Conservation (phyloP, 192 early-diverging fungal genomes). For the Haplosporangium gracile region DNA sequence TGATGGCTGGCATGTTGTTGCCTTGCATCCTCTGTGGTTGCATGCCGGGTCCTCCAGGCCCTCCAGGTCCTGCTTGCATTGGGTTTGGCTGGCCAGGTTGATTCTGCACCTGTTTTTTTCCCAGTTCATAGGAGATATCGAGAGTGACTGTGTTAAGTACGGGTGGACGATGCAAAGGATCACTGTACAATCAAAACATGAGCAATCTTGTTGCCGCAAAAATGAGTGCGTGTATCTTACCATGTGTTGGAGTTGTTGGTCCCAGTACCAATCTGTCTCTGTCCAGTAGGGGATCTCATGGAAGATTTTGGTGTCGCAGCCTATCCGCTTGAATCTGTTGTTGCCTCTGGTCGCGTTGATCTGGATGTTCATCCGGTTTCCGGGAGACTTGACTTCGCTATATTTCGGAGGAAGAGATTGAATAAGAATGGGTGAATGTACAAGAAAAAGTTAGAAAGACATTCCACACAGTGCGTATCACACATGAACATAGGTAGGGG, state of each 20-base stretch:
- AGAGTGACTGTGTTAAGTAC: background rate
- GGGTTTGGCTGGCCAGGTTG: background rate
- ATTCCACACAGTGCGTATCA: background rate
- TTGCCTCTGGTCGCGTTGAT: slow-evolving; percentile 6
- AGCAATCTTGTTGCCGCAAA: background rate
- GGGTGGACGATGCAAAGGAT: background rate
- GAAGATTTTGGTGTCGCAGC: slow-evolving; percentile 63
- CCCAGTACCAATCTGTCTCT: slow-evolving; percentile 38
- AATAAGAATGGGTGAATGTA: too few species aligned
- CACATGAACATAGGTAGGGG: background rate
- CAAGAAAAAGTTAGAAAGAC: background rate
- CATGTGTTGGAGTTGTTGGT: slow-evolving; percentile 23
- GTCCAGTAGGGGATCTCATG: slow-evolving; percentile 58
- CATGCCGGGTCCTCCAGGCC: background rate
- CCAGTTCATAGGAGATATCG: background rate
- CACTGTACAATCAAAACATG: background rate
- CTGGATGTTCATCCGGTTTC: background rate
- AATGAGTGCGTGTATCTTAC: slow-evolving; percentile 8
- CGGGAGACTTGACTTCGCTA: background rate
- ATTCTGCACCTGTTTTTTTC: background rate
- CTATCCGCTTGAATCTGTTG: slow-evolving; percentile 66
- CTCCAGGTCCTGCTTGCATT: background rate
- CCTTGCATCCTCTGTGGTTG: slow-evolving; percentile 22
- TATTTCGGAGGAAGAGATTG: background rate
- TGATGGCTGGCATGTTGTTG: slow-evolving; percentile 21